Percentiles rank a stretch among this genome's conserved stretches.
phyloP scores from a whole-genome alignment of 805 yeast species.

The Schwanniomyces occidentalis region DNA sequence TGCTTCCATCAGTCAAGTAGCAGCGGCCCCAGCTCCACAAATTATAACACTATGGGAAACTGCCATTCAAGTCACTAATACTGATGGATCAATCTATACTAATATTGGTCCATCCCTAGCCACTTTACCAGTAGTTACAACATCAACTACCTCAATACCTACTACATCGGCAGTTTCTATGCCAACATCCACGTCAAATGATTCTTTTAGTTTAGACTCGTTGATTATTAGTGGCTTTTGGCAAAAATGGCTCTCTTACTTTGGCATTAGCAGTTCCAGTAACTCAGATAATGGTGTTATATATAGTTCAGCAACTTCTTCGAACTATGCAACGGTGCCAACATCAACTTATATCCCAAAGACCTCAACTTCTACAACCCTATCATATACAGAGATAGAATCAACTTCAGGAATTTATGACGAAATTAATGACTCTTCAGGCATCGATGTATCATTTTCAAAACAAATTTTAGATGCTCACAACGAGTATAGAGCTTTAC shows the following conservation, averaged over 20 bases:
- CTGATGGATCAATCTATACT: slow-evolving; percentile 11
- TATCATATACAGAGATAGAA: slow-evolving; percentile 6
- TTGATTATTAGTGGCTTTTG: no score
- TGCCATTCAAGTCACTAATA: slow-evolving; percentile 13
- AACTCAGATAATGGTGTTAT: no score
- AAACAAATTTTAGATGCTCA: slow-evolving; percentile 32
- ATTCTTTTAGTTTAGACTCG: no score
- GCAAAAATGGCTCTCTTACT: no score
- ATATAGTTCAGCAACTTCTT: neutral
- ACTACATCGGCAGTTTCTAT: no score
- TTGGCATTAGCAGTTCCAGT: no score
- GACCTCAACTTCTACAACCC: slow-evolving; percentile 7
- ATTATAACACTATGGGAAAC: slow-evolving; percentile 24
- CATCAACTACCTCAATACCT: slow-evolving; percentile 1
- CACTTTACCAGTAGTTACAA: slow-evolving; percentile 6
- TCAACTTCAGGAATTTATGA: slow-evolving; percentile 19
- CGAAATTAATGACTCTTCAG: slow-evolving; percentile 18
- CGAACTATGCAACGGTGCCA: no score
- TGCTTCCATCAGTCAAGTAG: no score
- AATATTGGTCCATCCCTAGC: no score
- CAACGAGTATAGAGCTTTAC: slow-evolving; percentile 31
- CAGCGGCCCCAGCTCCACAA: slow-evolving; percentile 24
- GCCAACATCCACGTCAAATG: no score
- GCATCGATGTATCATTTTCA: slow-evolving; percentile 28
- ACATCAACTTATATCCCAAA: slow-evolving; percentile 5